A percentile compares a stretch with the other conserved stretches of the same genome.
phyloP scores from a whole-genome alignment of 257 asterid species.

The Lithospermum erythrorhizon region DNA sequence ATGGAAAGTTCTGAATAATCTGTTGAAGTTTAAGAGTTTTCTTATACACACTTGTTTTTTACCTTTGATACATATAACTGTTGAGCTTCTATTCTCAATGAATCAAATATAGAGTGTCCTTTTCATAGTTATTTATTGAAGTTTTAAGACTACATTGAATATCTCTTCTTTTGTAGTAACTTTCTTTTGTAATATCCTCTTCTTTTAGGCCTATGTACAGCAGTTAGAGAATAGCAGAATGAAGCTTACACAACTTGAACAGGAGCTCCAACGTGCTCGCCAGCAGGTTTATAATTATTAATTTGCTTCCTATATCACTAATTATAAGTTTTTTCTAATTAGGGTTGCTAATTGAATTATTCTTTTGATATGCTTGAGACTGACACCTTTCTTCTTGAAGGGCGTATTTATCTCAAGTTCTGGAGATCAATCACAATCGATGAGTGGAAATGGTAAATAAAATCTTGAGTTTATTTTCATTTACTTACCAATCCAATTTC shows the following conservation, averaged over 20 bases:
- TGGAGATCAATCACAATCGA: slow-evolving; percentile 88
- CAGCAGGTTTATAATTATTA: slow-evolving; percentile 53
- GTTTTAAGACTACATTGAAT: neutral
- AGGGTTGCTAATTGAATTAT: neutral
- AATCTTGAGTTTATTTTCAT: slow-evolving; percentile 16
- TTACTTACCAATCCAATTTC: slow-evolving; percentile 10
- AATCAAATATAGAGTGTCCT: no score
- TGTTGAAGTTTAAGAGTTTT: neutral
- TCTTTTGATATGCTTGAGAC: slow-evolving; percentile 1
- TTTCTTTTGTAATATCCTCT: slow-evolving; percentile 10
- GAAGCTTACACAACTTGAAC: slow-evolving; percentile 98
- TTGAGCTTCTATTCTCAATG: no score
- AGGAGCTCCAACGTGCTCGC: slow-evolving; percentile 97
- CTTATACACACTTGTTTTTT: neutral
- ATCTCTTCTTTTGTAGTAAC: neutral
- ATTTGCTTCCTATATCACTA: neutral
- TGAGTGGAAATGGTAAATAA: slow-evolving; percentile 79
- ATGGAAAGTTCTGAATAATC: neutral
- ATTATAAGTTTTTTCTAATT: slow-evolving; percentile 7
- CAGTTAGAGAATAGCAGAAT: slow-evolving; percentile 98
- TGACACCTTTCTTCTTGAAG: slow-evolving; percentile 29
- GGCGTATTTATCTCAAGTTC: slow-evolving; percentile 94
- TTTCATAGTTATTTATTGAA: neutral
- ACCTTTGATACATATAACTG: no score
- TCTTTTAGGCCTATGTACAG: slow-evolving; percentile 82